Evolutionary conservation across 345 rosid genomes (phyloP).

Genomic region (Salix dunnii): DNA sequence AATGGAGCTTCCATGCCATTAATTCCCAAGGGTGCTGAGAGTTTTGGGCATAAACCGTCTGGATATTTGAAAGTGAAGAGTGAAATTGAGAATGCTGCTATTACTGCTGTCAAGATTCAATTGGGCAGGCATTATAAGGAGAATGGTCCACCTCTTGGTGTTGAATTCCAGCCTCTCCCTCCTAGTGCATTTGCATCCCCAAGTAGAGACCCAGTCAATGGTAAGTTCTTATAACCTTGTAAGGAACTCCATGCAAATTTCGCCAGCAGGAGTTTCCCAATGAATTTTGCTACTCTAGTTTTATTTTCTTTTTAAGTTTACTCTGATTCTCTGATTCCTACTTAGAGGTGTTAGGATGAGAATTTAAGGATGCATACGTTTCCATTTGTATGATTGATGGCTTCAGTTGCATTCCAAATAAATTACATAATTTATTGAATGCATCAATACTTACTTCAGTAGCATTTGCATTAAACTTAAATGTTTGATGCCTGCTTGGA

Average conservation of each 20-base stretch:
- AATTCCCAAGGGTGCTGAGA: conserved; percentile 35
- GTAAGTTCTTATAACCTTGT: conserved; percentile 36
- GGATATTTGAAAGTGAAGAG: conserved; percentile 87
- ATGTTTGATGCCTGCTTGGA: not conserved
- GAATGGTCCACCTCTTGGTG: conserved; percentile 79
- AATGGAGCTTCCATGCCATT: conserved; percentile 29
- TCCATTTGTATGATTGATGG: not conserved
- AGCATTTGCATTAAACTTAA: not conserved
- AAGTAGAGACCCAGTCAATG: conserved; percentile 41
- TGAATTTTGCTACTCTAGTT: conserved; percentile 1
- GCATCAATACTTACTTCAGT: not conserved
- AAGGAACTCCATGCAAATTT: not conserved
- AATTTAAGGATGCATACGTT: not conserved
- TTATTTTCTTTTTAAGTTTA: not conserved
- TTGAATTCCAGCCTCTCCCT: conserved; percentile 76
- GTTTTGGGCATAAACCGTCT: conserved; percentile 54
- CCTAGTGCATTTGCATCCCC: conserved; percentile 81
- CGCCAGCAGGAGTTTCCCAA: not conserved
- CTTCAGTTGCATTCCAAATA: not conserved
- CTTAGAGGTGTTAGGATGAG: not conserved
- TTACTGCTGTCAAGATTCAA: conserved; percentile 77
- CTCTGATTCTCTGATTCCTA: not conserved
- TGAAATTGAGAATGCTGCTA: conserved; percentile 64
- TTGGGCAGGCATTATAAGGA: conserved; percentile 70
- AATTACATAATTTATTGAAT: not conserved